Conservation (phyloP, 208 protist species). For the Leptomonas seymouri region DNA sequence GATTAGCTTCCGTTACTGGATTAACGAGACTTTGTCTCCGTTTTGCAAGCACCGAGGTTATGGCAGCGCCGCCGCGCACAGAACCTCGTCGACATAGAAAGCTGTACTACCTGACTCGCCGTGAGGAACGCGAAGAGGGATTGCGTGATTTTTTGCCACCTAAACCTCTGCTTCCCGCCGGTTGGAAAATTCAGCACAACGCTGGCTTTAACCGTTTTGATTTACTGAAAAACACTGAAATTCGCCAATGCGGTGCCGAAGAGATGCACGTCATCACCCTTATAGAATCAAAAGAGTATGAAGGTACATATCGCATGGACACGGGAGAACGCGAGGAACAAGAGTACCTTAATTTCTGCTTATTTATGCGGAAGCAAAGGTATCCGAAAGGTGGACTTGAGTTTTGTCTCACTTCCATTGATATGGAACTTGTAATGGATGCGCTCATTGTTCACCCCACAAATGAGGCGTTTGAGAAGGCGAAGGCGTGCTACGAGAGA, state of each 20-base stretch:
- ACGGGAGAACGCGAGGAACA: conserved; percentile 87
- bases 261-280: conserved; percentile 66
- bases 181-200: conserved; percentile 64
- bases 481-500: conserved; percentile 37
- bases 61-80: not conserved
- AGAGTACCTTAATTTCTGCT: conserved; percentile 83
- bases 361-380: conserved; percentile 73
- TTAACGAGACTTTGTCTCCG: not conserved
- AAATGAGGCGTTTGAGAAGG: conserved; percentile 55
- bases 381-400: conserved; percentile 64
- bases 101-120: conserved; percentile 49
- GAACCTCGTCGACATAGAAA: conserved; percentile 45
- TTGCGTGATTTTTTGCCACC: conserved; percentile 85
- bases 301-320: conserved; percentile 87
- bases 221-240: conserved; percentile 65
- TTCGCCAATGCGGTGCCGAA: conserved; percentile 68
- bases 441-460: conserved; percentile 68
- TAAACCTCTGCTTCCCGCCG: conserved; percentile 59
- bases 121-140: conserved; percentile 72
- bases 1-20: not conserved
- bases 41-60: not conserved
- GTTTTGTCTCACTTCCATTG: conserved; percentile 86
- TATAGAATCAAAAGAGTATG: conserved; percentile 80
- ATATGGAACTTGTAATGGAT: conserved; percentile 90
- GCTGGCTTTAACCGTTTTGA: conserved; percentile 75